Evolutionary conservation across 163 green algal species (phyloP).

Genomic region (Volvox carteri): DNA sequence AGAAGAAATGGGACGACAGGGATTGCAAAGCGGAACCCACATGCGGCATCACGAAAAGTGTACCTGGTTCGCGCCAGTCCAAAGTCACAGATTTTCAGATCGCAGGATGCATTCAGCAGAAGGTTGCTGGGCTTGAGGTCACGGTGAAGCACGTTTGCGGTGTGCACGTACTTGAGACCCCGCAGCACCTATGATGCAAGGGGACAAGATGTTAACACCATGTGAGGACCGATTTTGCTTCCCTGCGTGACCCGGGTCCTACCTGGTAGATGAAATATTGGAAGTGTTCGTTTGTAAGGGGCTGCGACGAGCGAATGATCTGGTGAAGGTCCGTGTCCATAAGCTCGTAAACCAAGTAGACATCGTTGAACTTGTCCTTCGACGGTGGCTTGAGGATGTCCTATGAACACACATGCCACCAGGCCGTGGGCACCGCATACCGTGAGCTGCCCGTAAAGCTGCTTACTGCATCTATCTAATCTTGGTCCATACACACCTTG

Average conservation of each 20-base stretch:
- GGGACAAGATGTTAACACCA: neutral
- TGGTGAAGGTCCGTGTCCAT: constrained; percentile 99
- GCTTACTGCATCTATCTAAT: neutral
- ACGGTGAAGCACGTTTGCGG: constrained; percentile 95
- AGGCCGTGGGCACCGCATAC: constrained; percentile 3
- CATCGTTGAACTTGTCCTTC: constrained; percentile 90
- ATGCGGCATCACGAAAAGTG: too few species aligned
- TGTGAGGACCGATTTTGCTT: neutral
- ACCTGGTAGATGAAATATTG: constrained; percentile 99
- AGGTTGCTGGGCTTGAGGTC: constrained; percentile 99
- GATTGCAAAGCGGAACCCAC: too few species aligned
- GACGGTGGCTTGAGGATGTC: constrained; percentile 80
- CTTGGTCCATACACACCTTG: constrained; percentile 47
- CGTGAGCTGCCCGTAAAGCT: neutral
- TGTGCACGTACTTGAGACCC: constrained; percentile 98
- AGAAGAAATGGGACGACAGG: too few species aligned
- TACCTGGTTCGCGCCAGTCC: constrained; percentile 92
- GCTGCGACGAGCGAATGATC: constrained; percentile 97
- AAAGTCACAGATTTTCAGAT: constrained; percentile 99
- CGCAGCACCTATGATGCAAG: constrained; percentile 84
- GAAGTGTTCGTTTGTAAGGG: constrained; percentile 96
- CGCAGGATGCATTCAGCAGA: constrained; percentile 97
- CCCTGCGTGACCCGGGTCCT: neutral
- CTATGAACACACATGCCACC: constrained; percentile 24
- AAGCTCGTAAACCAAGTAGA: constrained; percentile 99